Base-by-base conservation (phyloP, 257 asterid species). In the Solanum acaule region DNA sequence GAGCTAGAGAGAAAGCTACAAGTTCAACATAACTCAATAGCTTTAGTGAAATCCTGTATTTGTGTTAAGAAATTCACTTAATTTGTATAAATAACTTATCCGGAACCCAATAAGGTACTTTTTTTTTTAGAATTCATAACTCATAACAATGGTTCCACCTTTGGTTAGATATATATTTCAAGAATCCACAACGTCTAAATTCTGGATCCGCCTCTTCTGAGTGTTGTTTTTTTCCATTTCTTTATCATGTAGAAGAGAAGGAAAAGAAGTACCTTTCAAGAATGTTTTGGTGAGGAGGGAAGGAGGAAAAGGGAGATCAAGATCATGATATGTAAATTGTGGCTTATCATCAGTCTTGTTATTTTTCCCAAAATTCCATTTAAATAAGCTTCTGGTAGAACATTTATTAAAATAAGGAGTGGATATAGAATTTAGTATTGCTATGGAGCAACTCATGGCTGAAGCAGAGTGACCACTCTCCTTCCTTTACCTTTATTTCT, bases 251-350 rank as follows among this genome's bases (percentile, higher is more conserved):
- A 81, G 10, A 44, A 27, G 67, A 81, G 42, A 44, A 79, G 20
- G 85, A 82, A 56, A 29, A 34, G 71, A 59, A 72, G 67, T 91
- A 96, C 98, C 98, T 86, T 91, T 91, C 83, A 96, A 89, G 94
- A 94, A 94, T 85, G 98, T 96, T 83, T 93, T 92, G 92, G 88
- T 52, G 18, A 96, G 84, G 6, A 96, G 91, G 70, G 98, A 93
- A 86, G 94, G 89, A 82, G 96, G 93, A 68, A 96, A 96, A 31
- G 94, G 98, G 86, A 94, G 96, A 70, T 92, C 93, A 88, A 92
- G 79, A 65, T 92, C 90, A 88, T 93, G 89, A 63, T 96, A 95
- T 63, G 91, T 89, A 7, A 93, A 92, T 85, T 92, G 93, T 83
- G 94, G 88, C 22, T 87, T 87, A 34, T 20, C 89, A 88, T 86